These are phyloP conservation scores for Austropuccinia psidii DNA, from an alignment of 1,284 basidiomycete genomes.

Conservation along the genomic window DNA sequence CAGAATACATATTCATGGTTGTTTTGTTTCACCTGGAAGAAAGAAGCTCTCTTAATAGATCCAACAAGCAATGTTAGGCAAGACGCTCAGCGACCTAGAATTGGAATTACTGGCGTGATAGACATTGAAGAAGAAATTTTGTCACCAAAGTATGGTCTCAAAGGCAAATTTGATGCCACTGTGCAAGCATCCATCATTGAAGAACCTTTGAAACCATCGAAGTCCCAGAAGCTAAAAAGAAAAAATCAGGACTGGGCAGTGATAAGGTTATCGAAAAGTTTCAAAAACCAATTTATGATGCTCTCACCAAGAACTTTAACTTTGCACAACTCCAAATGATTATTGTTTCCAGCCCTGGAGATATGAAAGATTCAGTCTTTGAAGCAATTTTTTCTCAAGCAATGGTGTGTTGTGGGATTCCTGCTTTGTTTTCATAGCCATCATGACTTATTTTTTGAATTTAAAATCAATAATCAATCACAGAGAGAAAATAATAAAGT, in stretches of 20 bases:
- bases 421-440: not conserved
- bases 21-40: not conserved
- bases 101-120: slow-evolving; percentile 60
- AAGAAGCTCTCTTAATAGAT: slow-evolving; percentile 60
- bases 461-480: too few relatives aligned
- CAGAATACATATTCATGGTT: too few relatives aligned
- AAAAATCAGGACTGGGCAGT: slow-evolving; percentile 45
- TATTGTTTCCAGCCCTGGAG: slow-evolving; percentile 92
- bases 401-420: slow-evolving; percentile 43
- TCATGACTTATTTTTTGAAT: too few relatives aligned
- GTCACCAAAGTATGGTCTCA: slow-evolving; percentile 88
- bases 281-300: slow-evolving; percentile 60
- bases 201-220: slow-evolving; percentile 66
- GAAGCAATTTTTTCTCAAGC: slow-evolving; percentile 80
- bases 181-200: slow-evolving; percentile 78
- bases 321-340: slow-evolving; percentile 74
- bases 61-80: slow-evolving; percentile 52
- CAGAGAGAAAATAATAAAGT: slow-evolving; percentile 67
- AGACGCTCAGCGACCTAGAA: slow-evolving; percentile 52
- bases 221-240: slow-evolving; percentile 81
- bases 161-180: slow-evolving; percentile 90
- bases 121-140: slow-evolving; percentile 97
- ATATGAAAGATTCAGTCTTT: slow-evolving; percentile 81
- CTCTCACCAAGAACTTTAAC: slow-evolving; percentile 81
- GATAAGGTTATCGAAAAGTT: slow-evolving; percentile 27